Percentiles rank a stretch among this genome's conserved stretches.
These are phyloP conservation scores for Irpex sp. DNA, from an alignment of 1,284 basidiomycete species.

Conservation along the genomic window DNA sequence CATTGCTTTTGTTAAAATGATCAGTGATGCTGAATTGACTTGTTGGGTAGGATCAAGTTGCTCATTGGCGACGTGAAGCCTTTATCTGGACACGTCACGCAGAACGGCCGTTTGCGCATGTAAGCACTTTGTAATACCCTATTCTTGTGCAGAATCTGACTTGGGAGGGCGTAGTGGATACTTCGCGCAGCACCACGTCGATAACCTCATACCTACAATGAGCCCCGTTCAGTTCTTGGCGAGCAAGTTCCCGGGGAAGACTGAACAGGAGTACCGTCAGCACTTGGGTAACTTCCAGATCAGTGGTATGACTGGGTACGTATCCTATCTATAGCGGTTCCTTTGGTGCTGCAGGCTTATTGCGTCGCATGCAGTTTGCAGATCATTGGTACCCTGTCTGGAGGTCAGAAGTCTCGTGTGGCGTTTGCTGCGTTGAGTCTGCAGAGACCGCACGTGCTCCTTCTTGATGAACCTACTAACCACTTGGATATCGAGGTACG, in stretches of 20 bases:
- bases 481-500: slow-evolving; percentile 90
- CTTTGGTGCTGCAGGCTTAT: not conserved
- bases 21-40: not conserved
- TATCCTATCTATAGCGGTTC: not conserved
- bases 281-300: slow-evolving; percentile 99
- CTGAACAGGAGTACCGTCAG: slow-evolving; percentile 91
- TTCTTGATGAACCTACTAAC: slow-evolving; percentile 96
- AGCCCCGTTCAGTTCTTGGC: slow-evolving; percentile 92
- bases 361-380: slow-evolving; percentile 48
- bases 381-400: slow-evolving; percentile 79
- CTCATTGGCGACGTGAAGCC: slow-evolving; percentile 89
- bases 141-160: not conserved
- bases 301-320: slow-evolving; percentile 88
- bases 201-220: slow-evolving; percentile 82
- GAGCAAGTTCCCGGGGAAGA: slow-evolving; percentile 88
- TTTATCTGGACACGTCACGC: slow-evolving; percentile 74
- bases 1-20: not conserved
- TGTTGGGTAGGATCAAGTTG: slow-evolving; percentile 73
- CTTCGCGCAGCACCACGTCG: slow-evolving; percentile 98
- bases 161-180: slow-evolving; percentile 58
- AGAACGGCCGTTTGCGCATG: slow-evolving; percentile 90
- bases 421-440: slow-evolving; percentile 92
- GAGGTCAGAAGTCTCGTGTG: slow-evolving; percentile 96
- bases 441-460: slow-evolving; percentile 81
- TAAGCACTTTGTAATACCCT: slow-evolving; percentile 30